A percentile compares a stretch with the other conserved stretches of the same genome.
Conservation (phyloP, 768 basidiomycete genomes). For the Postia placenta region DNA sequence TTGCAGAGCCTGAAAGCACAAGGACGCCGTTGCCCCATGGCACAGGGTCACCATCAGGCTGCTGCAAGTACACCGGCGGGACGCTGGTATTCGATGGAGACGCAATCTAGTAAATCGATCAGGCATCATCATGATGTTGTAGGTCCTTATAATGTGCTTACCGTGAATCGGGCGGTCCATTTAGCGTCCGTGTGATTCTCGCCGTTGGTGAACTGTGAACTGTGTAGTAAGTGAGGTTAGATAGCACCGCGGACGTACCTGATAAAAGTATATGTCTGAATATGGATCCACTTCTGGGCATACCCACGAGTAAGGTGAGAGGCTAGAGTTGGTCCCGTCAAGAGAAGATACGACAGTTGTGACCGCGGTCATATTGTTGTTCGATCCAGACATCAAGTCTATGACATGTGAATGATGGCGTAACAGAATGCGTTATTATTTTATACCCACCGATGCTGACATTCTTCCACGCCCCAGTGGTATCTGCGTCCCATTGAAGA, state of each 20-base stretch:
- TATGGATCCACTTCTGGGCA: constrained; percentile 33
- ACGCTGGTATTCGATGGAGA: constrained; percentile 24
- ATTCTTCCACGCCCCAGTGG: constrained; percentile 28
- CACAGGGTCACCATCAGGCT: constrained; percentile 29
- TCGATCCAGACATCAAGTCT: constrained; percentile 36
- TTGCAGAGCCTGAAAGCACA: neutral
- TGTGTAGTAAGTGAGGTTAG: neutral
- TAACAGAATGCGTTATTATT: neutral
- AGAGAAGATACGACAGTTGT: constrained; percentile 22
- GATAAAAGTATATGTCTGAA: constrained; percentile 35
- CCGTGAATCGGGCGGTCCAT: constrained; percentile 37
- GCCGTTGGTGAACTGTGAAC: constrained; percentile 25
- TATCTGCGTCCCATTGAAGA: constrained; percentile 28
- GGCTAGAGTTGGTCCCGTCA: constrained; percentile 26
- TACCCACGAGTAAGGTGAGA: constrained; percentile 30
- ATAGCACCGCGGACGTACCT: constrained; percentile 21
- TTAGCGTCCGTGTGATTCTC: constrained; percentile 15
- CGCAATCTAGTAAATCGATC: constrained; percentile 23
- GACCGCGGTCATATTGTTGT: constrained; percentile 29
- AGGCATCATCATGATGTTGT: neutral
- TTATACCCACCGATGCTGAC: constrained; percentile 29
- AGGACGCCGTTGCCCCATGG: constrained; percentile 32
- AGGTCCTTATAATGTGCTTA: constrained; percentile 10
- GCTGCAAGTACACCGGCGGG: constrained; percentile 23
- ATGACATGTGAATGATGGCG: no score